These are phyloP conservation scores for Phytopythium kandeliae DNA, from an alignment of 352 stramenopile species.

Conservation along the genomic window DNA sequence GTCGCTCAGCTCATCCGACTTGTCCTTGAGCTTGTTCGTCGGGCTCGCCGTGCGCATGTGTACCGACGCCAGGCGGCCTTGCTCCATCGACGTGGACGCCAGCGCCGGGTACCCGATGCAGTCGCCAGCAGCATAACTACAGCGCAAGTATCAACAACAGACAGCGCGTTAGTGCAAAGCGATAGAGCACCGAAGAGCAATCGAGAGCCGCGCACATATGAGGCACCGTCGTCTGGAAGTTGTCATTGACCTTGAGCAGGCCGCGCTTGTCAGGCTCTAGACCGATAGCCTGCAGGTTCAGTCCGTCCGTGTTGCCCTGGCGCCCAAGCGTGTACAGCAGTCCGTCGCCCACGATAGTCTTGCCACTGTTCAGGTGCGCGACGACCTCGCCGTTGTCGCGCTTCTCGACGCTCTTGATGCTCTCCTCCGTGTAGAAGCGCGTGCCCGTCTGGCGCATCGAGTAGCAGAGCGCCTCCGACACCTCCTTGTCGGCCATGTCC, in stretches of 20 bases:
- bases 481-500: slow-evolving; percentile 80
- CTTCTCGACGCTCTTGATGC: slow-evolving; percentile 67
- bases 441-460: slow-evolving; percentile 87
- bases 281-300: slow-evolving; percentile 82
- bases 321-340: slow-evolving; percentile 86
- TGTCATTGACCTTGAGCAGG: slow-evolving; percentile 81
- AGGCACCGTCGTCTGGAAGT: slow-evolving; percentile 80
- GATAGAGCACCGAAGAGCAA: neutral
- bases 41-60: slow-evolving; percentile 80
- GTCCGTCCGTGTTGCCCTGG: slow-evolving; percentile 68
- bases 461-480: slow-evolving; percentile 83
- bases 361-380: slow-evolving; percentile 72
- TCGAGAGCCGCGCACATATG: slow-evolving; percentile 59
- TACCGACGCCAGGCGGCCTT: slow-evolving; percentile 72
- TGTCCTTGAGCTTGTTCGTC: slow-evolving; percentile 66
- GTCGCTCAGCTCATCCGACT: slow-evolving; percentile 50
- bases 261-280: slow-evolving; percentile 72
- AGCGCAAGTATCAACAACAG: neutral
- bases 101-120: slow-evolving; percentile 84
- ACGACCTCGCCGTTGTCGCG: slow-evolving; percentile 51
- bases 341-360: slow-evolving; percentile 59
- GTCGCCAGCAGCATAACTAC: slow-evolving; percentile 84
- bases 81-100: slow-evolving; percentile 88
- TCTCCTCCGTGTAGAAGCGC: slow-evolving; percentile 81
- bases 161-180: neutral